Evolutionary conservation across 768 basidiomycete genomes (phyloP).

Genomic region (Boletus pseudo-olivaceus): DNA sequence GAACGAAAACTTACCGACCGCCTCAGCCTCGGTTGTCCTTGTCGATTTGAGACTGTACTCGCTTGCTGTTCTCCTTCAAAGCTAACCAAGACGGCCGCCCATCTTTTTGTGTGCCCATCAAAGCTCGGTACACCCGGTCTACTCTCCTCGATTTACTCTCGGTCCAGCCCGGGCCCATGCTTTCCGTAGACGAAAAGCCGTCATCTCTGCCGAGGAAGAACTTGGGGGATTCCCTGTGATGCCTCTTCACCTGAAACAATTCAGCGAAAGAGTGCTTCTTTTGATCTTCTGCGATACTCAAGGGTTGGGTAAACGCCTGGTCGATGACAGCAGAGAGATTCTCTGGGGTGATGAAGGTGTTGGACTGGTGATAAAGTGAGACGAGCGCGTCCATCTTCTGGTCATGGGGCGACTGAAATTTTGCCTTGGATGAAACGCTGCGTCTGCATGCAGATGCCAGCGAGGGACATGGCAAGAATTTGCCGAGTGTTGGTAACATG

Average conservation of each 20-base stretch:
- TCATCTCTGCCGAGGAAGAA: constrained; percentile 31
- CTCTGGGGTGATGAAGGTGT: constrained; percentile 65
- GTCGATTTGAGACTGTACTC: constrained; percentile 17
- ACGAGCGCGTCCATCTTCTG: constrained; percentile 65
- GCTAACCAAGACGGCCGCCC: constrained; percentile 33
- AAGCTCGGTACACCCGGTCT: constrained; percentile 21
- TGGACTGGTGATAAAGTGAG: constrained; percentile 73
- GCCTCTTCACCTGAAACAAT: constrained; percentile 11
- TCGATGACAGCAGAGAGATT: constrained; percentile 66
- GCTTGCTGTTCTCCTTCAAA: constrained; percentile 27
- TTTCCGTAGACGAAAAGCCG: constrained; percentile 4
- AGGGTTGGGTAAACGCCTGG: constrained; percentile 46
- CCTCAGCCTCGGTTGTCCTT: constrained; percentile 7
- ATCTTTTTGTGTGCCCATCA: constrained; percentile 30
- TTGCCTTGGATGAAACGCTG: constrained; percentile 19
- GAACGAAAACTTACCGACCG: constrained; percentile 4
- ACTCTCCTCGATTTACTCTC: constrained; percentile 26
- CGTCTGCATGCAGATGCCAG: constrained; percentile 13
- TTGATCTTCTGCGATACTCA: constrained; percentile 16
- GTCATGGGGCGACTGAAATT: constrained; percentile 18
- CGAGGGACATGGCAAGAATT: constrained; percentile 1
- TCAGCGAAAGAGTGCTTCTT: constrained; percentile 15
- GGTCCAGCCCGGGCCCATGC: constrained; percentile 31
- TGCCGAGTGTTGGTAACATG: constrained; percentile 16
- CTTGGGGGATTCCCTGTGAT: constrained; percentile 13